Evolutionary conservation across 352 stramenopile genomes (phyloP), one percentile per base, ranked within the genome.

Genomic region (Pythium dissotocum): DNA sequence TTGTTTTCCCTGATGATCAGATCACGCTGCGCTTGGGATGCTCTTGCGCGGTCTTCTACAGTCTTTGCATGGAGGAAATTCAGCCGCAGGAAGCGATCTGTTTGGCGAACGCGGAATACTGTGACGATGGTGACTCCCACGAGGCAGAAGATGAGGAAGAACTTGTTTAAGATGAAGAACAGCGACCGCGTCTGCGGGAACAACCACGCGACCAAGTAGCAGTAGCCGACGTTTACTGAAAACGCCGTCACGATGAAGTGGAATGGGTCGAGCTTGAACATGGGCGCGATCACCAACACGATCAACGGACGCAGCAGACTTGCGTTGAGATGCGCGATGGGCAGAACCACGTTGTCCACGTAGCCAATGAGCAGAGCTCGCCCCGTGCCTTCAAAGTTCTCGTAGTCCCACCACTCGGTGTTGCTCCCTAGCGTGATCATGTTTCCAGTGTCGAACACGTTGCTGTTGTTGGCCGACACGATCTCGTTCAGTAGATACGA

Each of bases 1-100:
- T 89, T 90, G 73, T 92, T 94, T 61, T 94, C 86, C 48, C 91
- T 92, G 54, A 91, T 82, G 61, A 94, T 91, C 58, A 91, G 87
- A 59, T 92, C 83, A 46, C 89, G 88, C 58, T 94, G 83, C 33
- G 88, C 51, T 52, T 91, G 78, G 2, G 86, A 88, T 1, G 82
- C 83, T 14, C 79, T 76, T 6, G 81, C 86, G 12, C 80, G 76
- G 49, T 92, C 80, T 62, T 94, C 84, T 33, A 91, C 84, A 0
- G 80, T 88, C 46, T 86, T 85, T 0, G 84, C 82, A 26, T 92
- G 85, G 14, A 94, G 69, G 55, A 91, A 92, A 42, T 94, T 92
- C 35, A 91, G 54, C 2, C 86, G 79, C 32, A 94, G 48, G 48
- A 94, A 92, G 18, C 83, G 80, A 46, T 92, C 86, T 0, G 78